phyloP scores from a whole-genome alignment of 768 basidiomycete species.

The Amanita pallidorosea region DNA sequence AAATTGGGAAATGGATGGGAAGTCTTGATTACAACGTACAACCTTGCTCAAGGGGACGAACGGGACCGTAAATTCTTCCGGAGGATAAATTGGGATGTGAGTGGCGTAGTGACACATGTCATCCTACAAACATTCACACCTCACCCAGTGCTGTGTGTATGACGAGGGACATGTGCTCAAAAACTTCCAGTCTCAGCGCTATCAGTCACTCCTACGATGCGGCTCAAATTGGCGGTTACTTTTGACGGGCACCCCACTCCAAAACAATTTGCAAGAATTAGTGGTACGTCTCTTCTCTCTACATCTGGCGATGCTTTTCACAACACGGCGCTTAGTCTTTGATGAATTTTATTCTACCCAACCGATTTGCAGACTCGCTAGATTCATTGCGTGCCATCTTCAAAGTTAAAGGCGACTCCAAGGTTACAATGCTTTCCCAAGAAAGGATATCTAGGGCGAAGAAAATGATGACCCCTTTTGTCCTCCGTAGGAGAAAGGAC shows the following conservation, averaged over 20 bases:
- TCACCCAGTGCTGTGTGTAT: constrained; percentile 73
- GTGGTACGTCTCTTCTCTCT: constrained; percentile 44
- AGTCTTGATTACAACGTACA: constrained; percentile 94
- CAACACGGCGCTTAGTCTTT: constrained; percentile 55
- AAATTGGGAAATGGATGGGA: constrained; percentile 64
- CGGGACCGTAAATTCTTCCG: constrained; percentile 91
- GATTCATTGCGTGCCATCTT: constrained; percentile 86
- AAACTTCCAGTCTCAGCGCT: constrained; percentile 96
- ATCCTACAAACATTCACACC: constrained; percentile 1
- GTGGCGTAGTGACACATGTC: constrained; percentile 19
- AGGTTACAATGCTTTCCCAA: constrained; percentile 78
- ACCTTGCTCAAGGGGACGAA: constrained; percentile 82
- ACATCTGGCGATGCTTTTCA: neutral
- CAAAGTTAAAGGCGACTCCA: constrained; percentile 92
- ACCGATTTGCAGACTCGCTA: constrained; percentile 72
- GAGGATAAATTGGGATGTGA: constrained; percentile 84
- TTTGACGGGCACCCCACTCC: constrained; percentile 91
- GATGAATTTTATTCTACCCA: constrained; percentile 95
- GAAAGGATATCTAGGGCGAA: constrained; percentile 92
- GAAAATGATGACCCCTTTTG: constrained; percentile 99
- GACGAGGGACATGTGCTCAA: constrained; percentile 98
- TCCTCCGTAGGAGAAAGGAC: constrained; percentile 92
- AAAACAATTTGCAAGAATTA: constrained; percentile 84
- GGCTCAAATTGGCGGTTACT: constrained; percentile 84
- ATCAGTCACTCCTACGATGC: constrained; percentile 79